Conservation (phyloP, 768 basidiomycete genomes). For the Imleria badia region DNA sequence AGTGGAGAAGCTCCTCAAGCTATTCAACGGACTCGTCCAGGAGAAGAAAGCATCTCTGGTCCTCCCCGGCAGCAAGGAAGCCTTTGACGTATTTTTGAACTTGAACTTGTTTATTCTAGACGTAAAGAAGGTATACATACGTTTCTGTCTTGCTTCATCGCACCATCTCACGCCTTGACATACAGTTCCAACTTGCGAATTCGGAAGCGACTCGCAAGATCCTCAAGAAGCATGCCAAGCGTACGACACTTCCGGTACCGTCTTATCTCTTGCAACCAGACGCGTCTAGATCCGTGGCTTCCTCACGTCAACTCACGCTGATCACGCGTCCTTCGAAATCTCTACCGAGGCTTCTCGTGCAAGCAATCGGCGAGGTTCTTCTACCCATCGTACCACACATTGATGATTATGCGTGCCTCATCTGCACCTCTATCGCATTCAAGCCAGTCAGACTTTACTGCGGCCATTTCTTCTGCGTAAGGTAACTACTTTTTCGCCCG, state of each 20-base stretch:
- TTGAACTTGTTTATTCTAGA: slow-evolving; percentile 80
- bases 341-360: slow-evolving; percentile 66
- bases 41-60: slow-evolving; percentile 52
- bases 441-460: slow-evolving; percentile 85
- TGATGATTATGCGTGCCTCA: slow-evolving; percentile 84
- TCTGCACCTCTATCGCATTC: slow-evolving; percentile 89
- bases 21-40: slow-evolving; percentile 60
- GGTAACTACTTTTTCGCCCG: slow-evolving; percentile 32
- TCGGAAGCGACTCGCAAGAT: slow-evolving; percentile 90
- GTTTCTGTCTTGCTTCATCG: neutral
- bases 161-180: neutral
- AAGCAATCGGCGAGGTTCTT: slow-evolving; percentile 79
- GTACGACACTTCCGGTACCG: slow-evolving; percentile 76
- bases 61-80: slow-evolving; percentile 53
- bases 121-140: slow-evolving; percentile 64
- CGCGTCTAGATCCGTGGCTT: slow-evolving; percentile 9
- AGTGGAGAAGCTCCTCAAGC: slow-evolving; percentile 60
- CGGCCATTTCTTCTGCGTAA: slow-evolving; percentile 75
- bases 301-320: slow-evolving; percentile 33
- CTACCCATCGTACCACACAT: slow-evolving; percentile 78
- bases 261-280: slow-evolving; percentile 22
- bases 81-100: slow-evolving; percentile 68
- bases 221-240: slow-evolving; percentile 91
- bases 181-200: slow-evolving; percentile 78
- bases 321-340: slow-evolving; percentile 34